Evolutionary conservation across 2,329 filamentous ascomycete species (phyloP), one percentile per base, ranked within the genome.

Genomic region (Aspergillus sojae): DNA sequence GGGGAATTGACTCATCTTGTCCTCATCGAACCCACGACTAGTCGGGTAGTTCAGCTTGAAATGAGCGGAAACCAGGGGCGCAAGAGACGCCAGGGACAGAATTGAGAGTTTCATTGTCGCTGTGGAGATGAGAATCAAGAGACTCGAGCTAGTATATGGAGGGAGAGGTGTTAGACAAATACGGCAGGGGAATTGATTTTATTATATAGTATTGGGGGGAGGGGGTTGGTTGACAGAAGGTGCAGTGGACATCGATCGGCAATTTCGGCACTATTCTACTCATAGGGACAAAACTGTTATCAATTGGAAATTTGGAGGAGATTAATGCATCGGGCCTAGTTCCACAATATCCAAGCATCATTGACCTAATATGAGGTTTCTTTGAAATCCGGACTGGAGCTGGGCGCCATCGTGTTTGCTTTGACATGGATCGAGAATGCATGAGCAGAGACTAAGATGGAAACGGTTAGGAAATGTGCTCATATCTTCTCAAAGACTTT

Each of bases 31-130:
- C 32, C 84, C 85, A 60, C 86, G 83, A 64, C 78, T 73, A 19
- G 77, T 65, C 12, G 86, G 86, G 66, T 82, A 87, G 41, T 80
- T 73, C 74, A 89, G 80, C 4, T 79, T 71, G 78, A 87, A 88
- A 71, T 89, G 86, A 19, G 85, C 86, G 46, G 83, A 76, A 21
- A 79, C 77, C 53, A 83, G 68, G 61, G 83, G 78, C 54, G 80
- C 74, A 61, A 83, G 73, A 59, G 77, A 71, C 65, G 81, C 71
- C 58, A 81, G 73, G 43, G 76, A 62, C 57, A 75, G 58, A 55
- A 75, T 62, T 53, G 81, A 70, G 61, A 78, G 60, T 64, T 75
- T 73, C 76, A 75, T 77, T 26, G 30, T 68, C 1, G 32, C 16
- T 32, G 12, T 52, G 58, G 36, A 62, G 28, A 6, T 21, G 39